phyloP scores from a whole-genome alignment of 225 moss, liverwort and hornwort species.

The Physcomitrium patens region DNA sequence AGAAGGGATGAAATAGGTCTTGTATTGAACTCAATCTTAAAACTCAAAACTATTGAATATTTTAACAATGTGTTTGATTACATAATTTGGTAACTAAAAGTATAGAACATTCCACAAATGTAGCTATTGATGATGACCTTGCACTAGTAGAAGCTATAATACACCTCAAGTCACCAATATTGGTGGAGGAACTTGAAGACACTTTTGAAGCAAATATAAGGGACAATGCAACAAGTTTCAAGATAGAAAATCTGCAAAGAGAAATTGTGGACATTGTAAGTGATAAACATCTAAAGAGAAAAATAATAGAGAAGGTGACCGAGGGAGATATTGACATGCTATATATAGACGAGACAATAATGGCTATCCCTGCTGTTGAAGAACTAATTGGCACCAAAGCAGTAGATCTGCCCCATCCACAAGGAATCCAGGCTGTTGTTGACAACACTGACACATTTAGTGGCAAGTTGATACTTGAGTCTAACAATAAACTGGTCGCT shows the following conservation, averaged over 20 bases:
- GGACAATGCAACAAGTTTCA: neutral
- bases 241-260: neutral
- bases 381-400: constrained; percentile 29
- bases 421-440: constrained; percentile 60
- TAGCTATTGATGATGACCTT: neutral
- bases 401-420: constrained; percentile 30
- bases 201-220: neutral
- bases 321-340: constrained; percentile 30
- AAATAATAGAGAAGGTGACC: constrained; percentile 4
- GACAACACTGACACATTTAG: constrained; percentile 38
- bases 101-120: neutral
- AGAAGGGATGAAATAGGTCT: neutral
- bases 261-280: neutral
- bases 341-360: neutral
- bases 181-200: constrained; percentile 29
- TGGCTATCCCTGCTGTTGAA: neutral
- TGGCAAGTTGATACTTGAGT: constrained; percentile 24
- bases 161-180: neutral
- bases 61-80: neutral
- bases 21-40: accelerated
- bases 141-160: neutral
- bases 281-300: neutral
- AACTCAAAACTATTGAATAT: neutral
- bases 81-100: neutral
- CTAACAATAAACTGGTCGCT: constrained; percentile 19